These are phyloP conservation scores for Ophiostoma perfectum DNA, from an alignment of 2,329 filamentous ascomycete genomes.

Conservation along the genomic window DNA sequence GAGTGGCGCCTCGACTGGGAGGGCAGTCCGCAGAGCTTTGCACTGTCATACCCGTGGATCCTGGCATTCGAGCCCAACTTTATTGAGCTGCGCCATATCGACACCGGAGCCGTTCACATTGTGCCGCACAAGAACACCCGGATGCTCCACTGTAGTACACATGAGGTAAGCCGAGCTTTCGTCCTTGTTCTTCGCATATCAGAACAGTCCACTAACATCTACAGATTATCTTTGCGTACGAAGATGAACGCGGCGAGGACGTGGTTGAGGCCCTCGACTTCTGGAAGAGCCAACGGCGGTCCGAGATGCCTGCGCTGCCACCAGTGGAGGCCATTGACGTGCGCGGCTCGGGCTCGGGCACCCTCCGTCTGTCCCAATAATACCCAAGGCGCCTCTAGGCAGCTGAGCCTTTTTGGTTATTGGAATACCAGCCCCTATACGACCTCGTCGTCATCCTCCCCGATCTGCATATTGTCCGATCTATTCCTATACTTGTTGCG, in stretches of 20 bases:
- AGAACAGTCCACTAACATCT: constrained; percentile 27
- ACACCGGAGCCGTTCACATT: constrained; percentile 91
- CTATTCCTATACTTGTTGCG: not conserved
- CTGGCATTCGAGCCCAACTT: constrained; percentile 96
- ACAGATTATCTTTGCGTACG: constrained; percentile 94
- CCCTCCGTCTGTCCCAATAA: constrained; percentile 20
- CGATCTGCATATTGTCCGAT: too few relatives aligned
- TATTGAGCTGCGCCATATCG: constrained; percentile 92
- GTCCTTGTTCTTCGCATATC: constrained; percentile 3
- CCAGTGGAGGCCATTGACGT: constrained; percentile 11
- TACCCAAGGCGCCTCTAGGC: not conserved
- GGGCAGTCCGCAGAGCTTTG: constrained; percentile 84
- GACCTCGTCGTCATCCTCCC: too few relatives aligned
- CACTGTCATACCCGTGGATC: constrained; percentile 93
- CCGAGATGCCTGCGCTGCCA: constrained; percentile 21
- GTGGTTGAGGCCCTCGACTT: constrained; percentile 94
- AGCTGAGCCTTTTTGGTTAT: not conserved
- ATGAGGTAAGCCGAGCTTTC: constrained; percentile 64
- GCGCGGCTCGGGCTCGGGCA: constrained; percentile 8
- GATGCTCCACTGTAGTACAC: constrained; percentile 93
- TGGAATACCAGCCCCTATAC: not conserved
- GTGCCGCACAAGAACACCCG: constrained; percentile 94
- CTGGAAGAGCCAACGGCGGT: constrained; percentile 66
- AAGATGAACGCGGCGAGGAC: constrained; percentile 90
- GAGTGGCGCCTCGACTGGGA: constrained; percentile 99